These are phyloP conservation scores for Pezicula radicicola DNA, from an alignment of 2,329 filamentous ascomycete genomes.

Conservation along the genomic window DNA sequence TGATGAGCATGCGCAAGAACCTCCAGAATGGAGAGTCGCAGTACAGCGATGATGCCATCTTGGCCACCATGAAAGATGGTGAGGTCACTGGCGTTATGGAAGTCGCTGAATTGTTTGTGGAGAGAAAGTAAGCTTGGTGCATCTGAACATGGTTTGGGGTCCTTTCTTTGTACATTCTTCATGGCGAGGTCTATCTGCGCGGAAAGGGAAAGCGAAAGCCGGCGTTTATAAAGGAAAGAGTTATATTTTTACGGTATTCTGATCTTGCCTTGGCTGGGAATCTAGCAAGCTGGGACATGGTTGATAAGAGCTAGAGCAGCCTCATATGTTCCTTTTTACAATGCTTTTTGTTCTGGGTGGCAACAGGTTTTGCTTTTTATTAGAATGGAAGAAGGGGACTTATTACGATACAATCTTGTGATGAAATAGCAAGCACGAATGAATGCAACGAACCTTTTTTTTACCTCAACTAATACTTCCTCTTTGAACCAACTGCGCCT, in stretches of 20 bases:
- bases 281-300: constrained; percentile 6
- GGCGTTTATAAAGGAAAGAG: neutral
- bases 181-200: too few relatives aligned
- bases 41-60: constrained; percentile 40
- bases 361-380: neutral
- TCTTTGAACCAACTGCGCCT: neutral
- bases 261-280: neutral
- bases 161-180: neutral
- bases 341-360: neutral
- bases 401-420: too few relatives aligned
- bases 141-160: neutral
- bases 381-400: neutral
- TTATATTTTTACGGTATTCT: neutral
- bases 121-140: neutral
- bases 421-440: too few relatives aligned
- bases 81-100: constrained; percentile 49
- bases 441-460: too few relatives aligned
- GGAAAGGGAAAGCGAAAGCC: neutral
- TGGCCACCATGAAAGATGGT: constrained; percentile 44
- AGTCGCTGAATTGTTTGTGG: constrained; percentile 29
- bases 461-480: neutral
- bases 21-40: constrained; percentile 28
- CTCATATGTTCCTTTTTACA: neutral
- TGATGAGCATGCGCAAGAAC: constrained; percentile 37
- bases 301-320: constrained; percentile 17